These are phyloP conservation scores for Trichoderma brevicompactum DNA, from an alignment of 2,329 filamentous ascomycete species.

Conservation along the genomic window DNA sequence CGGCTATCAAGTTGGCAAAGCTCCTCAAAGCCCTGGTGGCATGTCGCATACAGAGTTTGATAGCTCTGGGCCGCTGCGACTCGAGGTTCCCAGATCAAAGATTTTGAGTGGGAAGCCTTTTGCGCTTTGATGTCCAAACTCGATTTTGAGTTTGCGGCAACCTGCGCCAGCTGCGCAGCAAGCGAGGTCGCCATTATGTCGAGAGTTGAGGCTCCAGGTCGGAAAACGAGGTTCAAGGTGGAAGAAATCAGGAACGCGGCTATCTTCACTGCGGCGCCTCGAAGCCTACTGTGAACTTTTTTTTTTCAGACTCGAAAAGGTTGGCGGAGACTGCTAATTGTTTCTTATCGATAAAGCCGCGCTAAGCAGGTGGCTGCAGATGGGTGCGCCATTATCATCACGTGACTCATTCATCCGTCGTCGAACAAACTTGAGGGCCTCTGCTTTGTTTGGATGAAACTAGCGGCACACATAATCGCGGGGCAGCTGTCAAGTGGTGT, in stretches of 20 bases:
- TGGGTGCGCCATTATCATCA: not conserved
- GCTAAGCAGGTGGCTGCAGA: slow-evolving; percentile 7
- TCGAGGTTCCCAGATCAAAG: slow-evolving; percentile 86
- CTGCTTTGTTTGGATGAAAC: not conserved
- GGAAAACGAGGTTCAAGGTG: not conserved
- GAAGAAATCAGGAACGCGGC: slow-evolving; percentile 33
- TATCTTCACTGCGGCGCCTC: slow-evolving; percentile 32
- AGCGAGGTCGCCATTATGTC: slow-evolving; percentile 78
- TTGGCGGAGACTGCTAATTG: slow-evolving; percentile 30
- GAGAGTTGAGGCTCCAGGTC: slow-evolving; percentile 33
- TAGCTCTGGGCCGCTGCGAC: slow-evolving; percentile 88
- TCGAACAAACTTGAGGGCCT: not conserved
- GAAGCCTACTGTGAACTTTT: slow-evolving; percentile 40
- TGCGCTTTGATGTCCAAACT: slow-evolving; percentile 92
- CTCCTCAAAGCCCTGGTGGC: slow-evolving; percentile 87
- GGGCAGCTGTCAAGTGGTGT: not conserved
- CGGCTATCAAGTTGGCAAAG: slow-evolving; percentile 83
- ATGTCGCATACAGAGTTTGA: slow-evolving; percentile 84
- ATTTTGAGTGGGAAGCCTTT: slow-evolving; percentile 89
- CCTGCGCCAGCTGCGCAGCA: slow-evolving; percentile 89
- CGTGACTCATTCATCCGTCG: slow-evolving; percentile 3
- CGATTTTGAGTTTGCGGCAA: slow-evolving; percentile 86
- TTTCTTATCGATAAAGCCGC: slow-evolving; percentile 42
- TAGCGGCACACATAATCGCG: not conserved
- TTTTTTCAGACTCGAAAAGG: slow-evolving; percentile 33